These are phyloP conservation scores for Xylona heveae DNA, from an alignment of 495 filamentous ascomycete species.

Conservation along the genomic window DNA sequence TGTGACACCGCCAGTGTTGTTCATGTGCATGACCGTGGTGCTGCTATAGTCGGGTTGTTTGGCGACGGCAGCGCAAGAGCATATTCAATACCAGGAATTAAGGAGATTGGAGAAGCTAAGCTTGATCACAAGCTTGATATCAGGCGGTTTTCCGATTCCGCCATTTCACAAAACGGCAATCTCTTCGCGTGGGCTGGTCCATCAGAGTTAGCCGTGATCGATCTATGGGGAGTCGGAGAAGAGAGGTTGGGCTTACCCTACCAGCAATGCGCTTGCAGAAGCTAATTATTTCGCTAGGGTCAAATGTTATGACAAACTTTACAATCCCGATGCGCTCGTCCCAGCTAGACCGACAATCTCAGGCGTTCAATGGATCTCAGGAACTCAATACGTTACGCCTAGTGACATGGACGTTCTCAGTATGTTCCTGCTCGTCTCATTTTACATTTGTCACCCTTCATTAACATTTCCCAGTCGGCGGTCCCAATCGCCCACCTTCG, in stretches of 20 bases:
- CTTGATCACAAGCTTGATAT: constrained; percentile 48
- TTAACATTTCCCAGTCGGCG: constrained; percentile 35
- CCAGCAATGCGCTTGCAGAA: constrained; percentile 2
- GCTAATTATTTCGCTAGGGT: constrained; percentile 19
- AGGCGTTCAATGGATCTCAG: constrained; percentile 88
- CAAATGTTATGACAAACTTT: constrained; percentile 44
- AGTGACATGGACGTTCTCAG: constrained; percentile 78
- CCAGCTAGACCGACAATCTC: constrained; percentile 87
- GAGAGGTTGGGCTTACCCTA: constrained; percentile 10
- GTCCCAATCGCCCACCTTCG: constrained; percentile 65
- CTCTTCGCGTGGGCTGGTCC: constrained; percentile 81
- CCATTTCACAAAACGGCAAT: constrained; percentile 55
- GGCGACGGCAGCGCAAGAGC: constrained; percentile 56
- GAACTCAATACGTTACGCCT: constrained; percentile 76
- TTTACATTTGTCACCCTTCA: not conserved
- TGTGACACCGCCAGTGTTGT: constrained; percentile 60
- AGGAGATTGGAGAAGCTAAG: constrained; percentile 52
- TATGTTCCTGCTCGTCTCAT: constrained; percentile 10
- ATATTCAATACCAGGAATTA: constrained; percentile 68
- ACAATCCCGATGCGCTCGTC: constrained; percentile 46
- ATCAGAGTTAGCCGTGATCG: constrained; percentile 57
- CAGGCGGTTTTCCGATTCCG: constrained; percentile 38
- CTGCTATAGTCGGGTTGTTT: constrained; percentile 66
- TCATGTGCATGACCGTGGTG: constrained; percentile 45
- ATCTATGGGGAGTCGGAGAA: constrained; percentile 57